Base-by-base conservation (phyloP, 2,329 filamentous ascomycete genomes). In the Penicillium corylophilum region DNA sequence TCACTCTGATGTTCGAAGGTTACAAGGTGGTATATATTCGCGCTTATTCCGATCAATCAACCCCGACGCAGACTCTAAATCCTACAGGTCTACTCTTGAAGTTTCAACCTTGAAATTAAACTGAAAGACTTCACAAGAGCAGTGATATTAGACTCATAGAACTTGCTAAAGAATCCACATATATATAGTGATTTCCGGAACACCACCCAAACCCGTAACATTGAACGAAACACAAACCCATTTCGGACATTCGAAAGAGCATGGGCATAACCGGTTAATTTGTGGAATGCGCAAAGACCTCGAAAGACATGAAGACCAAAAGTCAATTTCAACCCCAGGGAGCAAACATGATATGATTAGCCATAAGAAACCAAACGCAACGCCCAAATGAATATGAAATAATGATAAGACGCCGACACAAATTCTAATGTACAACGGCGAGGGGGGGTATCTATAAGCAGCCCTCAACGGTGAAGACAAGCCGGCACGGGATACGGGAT, bases 391-490 rank as follows among this genome's bases (percentile, higher is more conserved):
- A 10, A 46, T 53, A 56, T 60, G 51, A 53, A 38, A 48, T 48
- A 44, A 46, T n/a, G 12, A 26, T 44, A 13, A 41, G 23, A 41
- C 20, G 23, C 39, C 39, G 38, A 23, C 38, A 24, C 39, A 26
- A 26, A 26, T 41, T 41, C 13, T 41, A 41, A 41, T 41, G 22
- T 41, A 41, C 39, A 41, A 41, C 39, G 39, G 39, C 39, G 39
- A 9, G 20, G 39, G 43, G 59, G 59, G 57, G 61, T 63, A 60
- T 61, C 58, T 57, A 55, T 51, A 60, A 56, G 53, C 46, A 61
- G 53, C 48, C 39, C 10, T 13, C 36, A 39, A 39, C 23, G 26
- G 10, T 15, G 22, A 39, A 12, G 44, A 38, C 18, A 20, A 36
- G 26, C 26, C 26, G 16, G 33, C 31, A 16, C 10, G 28, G n/a